Percentiles rank a stretch among this genome's conserved stretches.
phyloP scores from a whole-genome alignment of 2,329 filamentous ascomycete genomes.

The Cytospora piceae region DNA sequence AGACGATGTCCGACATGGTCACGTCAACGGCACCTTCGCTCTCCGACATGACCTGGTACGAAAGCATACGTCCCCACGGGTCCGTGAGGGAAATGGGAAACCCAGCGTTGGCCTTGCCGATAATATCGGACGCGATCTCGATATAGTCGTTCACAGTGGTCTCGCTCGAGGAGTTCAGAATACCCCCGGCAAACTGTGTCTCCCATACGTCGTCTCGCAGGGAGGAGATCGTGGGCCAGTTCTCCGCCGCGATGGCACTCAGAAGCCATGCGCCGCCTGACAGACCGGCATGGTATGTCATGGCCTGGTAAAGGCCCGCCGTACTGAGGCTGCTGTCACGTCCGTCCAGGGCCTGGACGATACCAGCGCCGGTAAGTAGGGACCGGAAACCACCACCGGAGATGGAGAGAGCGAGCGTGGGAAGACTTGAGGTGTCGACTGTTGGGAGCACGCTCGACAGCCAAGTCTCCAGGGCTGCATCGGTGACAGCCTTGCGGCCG shows the following conservation, averaged over 20 bases:
- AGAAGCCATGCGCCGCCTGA: conserved; percentile 35
- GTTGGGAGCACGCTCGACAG: conserved; percentile 14
- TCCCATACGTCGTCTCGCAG: conserved; percentile 25
- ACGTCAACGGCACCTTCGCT: conserved; percentile 16
- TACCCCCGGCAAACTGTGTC: conserved; percentile 20
- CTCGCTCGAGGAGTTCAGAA: conserved; percentile 17
- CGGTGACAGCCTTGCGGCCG: conserved; percentile 21
- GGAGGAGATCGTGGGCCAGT: conserved; percentile 32
- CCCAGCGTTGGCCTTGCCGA: conserved; percentile 19
- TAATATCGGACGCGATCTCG: conserved; percentile 22
- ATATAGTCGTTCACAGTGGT: conserved; percentile 9
- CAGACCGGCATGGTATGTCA: conserved; percentile 33
- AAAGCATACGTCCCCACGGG: conserved; percentile 25
- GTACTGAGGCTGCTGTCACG: conserved; percentile 32
- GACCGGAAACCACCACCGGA: conserved; percentile 39
- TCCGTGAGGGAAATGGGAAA: conserved; percentile 27
- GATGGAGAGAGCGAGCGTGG: conserved; percentile 34
- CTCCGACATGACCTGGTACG: conserved; percentile 25
- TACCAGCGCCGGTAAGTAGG: conserved; percentile 37
- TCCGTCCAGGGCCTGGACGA: conserved; percentile 36
- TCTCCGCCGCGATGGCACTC: conserved; percentile 30
- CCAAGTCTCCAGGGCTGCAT: conserved; percentile 21
- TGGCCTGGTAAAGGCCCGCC: conserved; percentile 32
- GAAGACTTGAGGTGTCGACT: conserved; percentile 27
- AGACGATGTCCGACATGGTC: conserved; percentile 20